Evolutionary conservation across 176 grass and related monocot genomes (phyloP).

Genomic region (Musa beccarii): DNA sequence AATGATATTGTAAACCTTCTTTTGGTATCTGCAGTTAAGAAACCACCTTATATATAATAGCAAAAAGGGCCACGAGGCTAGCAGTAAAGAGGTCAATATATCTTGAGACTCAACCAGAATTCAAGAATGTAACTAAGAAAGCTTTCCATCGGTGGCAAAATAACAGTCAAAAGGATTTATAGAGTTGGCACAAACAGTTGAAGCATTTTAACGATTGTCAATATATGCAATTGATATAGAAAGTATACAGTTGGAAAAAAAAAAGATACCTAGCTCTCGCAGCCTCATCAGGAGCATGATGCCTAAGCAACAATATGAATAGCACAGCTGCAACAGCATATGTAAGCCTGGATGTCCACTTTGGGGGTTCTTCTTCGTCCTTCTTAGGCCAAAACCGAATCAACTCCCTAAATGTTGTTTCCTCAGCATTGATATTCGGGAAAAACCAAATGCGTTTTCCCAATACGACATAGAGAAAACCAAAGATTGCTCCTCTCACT

Average conservation of each 20-base stretch:
- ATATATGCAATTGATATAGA: too few relatives aligned
- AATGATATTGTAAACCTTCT: slow-evolving; percentile 99
- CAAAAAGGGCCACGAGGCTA: not conserved
- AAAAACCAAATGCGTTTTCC: slow-evolving; percentile 99
- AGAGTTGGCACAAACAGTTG: too few relatives aligned
- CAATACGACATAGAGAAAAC: slow-evolving; percentile 65
- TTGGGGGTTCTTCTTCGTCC: slow-evolving; percentile 69
- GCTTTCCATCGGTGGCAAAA: too few relatives aligned
- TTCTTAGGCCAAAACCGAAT: slow-evolving; percentile 93
- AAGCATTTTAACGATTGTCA: too few relatives aligned
- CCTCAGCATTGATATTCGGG: slow-evolving; percentile 98
- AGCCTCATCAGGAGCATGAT: slow-evolving; percentile 97
- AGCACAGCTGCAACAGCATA: slow-evolving; percentile 53
- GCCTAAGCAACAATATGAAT: slow-evolving; percentile 74
- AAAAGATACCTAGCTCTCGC: slow-evolving; percentile 81
- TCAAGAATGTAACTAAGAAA: slow-evolving; percentile 6
- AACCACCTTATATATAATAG: not conserved
- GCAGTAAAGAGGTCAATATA: slow-evolving; percentile 5
- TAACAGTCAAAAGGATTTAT: too few relatives aligned
- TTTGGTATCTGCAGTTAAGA: slow-evolving; percentile 63
- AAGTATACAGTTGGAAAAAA: too few relatives aligned
- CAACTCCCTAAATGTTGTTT: slow-evolving; percentile 94
- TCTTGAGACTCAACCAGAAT: not conserved
- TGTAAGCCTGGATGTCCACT: slow-evolving; percentile 81
- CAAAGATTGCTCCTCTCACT: slow-evolving; percentile 87